Percentiles rank a stretch among this genome's conserved stretches.
Conservation (phyloP, 352 stramenopile genomes). For the Globisporangium carolinianum region DNA sequence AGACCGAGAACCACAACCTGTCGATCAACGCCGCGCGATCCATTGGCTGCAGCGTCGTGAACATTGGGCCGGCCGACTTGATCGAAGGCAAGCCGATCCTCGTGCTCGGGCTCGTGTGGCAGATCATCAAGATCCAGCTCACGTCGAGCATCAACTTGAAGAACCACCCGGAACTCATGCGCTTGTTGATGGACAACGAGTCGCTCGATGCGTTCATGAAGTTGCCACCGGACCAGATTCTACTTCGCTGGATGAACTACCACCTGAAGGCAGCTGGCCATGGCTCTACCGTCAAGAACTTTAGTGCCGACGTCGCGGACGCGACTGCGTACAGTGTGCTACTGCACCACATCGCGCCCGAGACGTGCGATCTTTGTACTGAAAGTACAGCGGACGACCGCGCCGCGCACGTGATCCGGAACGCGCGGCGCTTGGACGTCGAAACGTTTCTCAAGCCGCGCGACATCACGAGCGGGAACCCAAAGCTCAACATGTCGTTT, state of each 20-base stretch:
- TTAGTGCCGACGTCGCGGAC: conserved; percentile 76
- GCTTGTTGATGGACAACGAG: conserved; percentile 80
- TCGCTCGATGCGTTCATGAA: conserved; percentile 87
- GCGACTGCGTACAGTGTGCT: conserved; percentile 83
- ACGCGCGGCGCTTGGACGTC: conserved; percentile 74
- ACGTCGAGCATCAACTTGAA: conserved; percentile 91
- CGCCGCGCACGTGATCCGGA: conserved; percentile 77
- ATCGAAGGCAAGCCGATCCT: conserved; percentile 85
- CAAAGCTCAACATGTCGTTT: conserved; percentile 90
- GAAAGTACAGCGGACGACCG: conserved; percentile 53
- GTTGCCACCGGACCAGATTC: conserved; percentile 86
- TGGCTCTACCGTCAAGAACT: conserved; percentile 72
- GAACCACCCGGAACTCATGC: conserved; percentile 88
- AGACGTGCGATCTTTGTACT: conserved; percentile 57
- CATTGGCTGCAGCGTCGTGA: conserved; percentile 91
- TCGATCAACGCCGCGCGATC: conserved; percentile 91
- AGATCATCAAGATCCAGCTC: conserved; percentile 93
- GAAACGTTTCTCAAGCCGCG: conserved; percentile 90
- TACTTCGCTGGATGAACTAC: conserved; percentile 93
- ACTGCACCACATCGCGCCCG: conserved; percentile 81
- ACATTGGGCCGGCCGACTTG: conserved; percentile 86
- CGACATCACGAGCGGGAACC: conserved; percentile 90
- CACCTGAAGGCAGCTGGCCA: conserved; percentile 78
- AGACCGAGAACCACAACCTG: conserved; percentile 89
- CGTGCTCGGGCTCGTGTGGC: conserved; percentile 90